Evolutionary conservation across 768 basidiomycete species (phyloP), one percentile per base, ranked within the genome.

Genomic region (Wakefieldia striispora): DNA sequence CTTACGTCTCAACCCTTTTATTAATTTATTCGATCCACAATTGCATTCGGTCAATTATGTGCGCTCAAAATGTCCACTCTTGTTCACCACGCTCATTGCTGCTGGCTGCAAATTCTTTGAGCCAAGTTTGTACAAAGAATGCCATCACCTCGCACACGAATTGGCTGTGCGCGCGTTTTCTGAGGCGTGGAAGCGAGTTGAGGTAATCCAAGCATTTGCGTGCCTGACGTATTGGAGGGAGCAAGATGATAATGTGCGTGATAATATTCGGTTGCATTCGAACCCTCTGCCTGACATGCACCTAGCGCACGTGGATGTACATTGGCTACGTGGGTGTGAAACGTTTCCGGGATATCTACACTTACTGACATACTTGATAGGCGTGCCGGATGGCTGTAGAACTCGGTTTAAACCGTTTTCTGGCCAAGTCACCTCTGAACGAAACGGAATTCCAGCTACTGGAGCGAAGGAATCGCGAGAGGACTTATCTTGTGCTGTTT

Each of bases 161-260:
- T 78, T 85, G 55, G 83, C 85, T n/a, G 75, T 87, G 23, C 80
- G 81, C 50, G 89, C 91, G 9, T 91, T 94, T 59, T 76, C 82
- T 27, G 83, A 87, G 54, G 78, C 77, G n/a, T 84, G 80, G 80
- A 86, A 89, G 64, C 77, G 83, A 53, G 83, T 95, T 45, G 92
- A 93, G 68, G 83, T 92, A 19, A 87, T 90, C 4, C 93, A 95
- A 68, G 89, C 91, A 23, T 89, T 92, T 64, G 85, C 88, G 17
- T 91, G 90, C 59, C 74, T 95, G 52, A 90, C 86, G 34, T 95
- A 94, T 68, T 95, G 91, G 90, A 86, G 80, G 64, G 88, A 91
- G 58, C 87, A 91, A 35, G 84, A 88, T 54, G 93, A 95, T 58
- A 88, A 82, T 47, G 87, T 88, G 55, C 40, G 79, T 65, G 48